Evolutionary conservation across 2,329 filamentous ascomycete species (phyloP).

Genomic region (Phialocephala sp.): DNA sequence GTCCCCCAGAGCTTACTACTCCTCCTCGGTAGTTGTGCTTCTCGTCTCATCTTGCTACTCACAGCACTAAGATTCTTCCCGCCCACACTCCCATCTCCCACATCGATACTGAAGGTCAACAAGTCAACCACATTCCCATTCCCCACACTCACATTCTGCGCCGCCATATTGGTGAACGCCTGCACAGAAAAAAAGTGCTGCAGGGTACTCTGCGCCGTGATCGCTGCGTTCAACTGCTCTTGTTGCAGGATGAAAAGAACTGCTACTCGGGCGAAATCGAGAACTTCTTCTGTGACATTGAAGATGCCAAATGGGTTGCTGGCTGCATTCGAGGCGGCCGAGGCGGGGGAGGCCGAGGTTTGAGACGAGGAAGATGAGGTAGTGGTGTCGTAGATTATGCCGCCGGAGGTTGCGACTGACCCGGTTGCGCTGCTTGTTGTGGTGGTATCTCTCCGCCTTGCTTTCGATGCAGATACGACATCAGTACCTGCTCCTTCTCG

Average conservation of each 20-base stretch:
- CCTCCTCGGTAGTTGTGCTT: not conserved
- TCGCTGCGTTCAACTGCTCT: conserved; percentile 55
- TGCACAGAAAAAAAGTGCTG: conserved; percentile 58
- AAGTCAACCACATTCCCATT: conserved; percentile 36
- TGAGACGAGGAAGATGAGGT: conserved; percentile 4
- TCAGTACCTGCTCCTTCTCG: conserved; percentile 29
- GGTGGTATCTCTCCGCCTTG: not conserved
- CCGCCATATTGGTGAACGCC: conserved; percentile 29
- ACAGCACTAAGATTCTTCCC: conserved; percentile 5
- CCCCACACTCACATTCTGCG: conserved; percentile 39
- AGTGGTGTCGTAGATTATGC: conserved; percentile 20
- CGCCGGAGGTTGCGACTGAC: conserved; percentile 10
- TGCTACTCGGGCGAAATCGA: conserved; percentile 68
- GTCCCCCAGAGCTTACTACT: not conserved
- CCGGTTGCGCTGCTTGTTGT: not conserved
- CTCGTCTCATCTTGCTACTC: not conserved
- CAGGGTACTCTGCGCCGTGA: conserved; percentile 58
- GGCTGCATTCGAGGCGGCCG: conserved; percentile 24
- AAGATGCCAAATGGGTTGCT: conserved; percentile 46
- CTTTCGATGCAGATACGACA: conserved; percentile 25
- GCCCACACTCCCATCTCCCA: conserved; percentile 30
- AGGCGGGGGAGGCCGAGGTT: conserved; percentile 22
- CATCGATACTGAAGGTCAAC: conserved; percentile 28
- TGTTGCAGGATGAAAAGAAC: conserved; percentile 68
- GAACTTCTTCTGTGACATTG: conserved; percentile 57